Evolutionary conservation across 2,329 filamentous ascomycete species (phyloP).

Genomic region (Talaromyces sp.): DNA sequence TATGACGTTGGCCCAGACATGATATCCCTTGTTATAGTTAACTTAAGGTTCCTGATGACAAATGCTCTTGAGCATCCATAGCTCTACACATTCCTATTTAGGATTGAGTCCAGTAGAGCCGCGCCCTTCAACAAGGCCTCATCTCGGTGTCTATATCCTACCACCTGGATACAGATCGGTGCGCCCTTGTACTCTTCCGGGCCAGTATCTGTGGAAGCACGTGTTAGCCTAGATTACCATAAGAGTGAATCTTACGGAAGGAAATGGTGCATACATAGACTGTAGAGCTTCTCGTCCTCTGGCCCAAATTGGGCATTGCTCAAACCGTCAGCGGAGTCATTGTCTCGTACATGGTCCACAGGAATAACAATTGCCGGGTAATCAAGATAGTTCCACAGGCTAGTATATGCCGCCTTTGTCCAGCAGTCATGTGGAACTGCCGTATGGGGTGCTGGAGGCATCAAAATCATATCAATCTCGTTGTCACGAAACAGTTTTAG

Average conservation of each 20-base stretch:
- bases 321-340: neutral
- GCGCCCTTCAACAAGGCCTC: neutral
- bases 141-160: slow-evolving; percentile 11
- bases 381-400: slow-evolving; percentile 11
- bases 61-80: neutral
- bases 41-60: no score
- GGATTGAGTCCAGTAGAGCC: neutral
- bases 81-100: slow-evolving; percentile 1
- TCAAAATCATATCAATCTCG: slow-evolving; percentile 44
- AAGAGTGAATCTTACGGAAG: neutral
- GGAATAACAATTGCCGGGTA: slow-evolving; percentile 9
- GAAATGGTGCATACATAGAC: neutral
- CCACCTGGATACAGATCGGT: neutral
- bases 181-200: slow-evolving; percentile 6
- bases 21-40: no score
- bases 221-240: neutral
- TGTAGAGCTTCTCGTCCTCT: slow-evolving; percentile 5
- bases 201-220: neutral
- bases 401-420: slow-evolving; percentile 1
- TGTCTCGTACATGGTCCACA: slow-evolving; percentile 8
- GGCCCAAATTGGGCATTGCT: slow-evolving; percentile 9
- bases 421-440: slow-evolving; percentile 47
- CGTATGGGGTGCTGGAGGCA: slow-evolving; percentile 45
- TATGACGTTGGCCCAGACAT: no score
- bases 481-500: slow-evolving; percentile 8